These are phyloP conservation scores for Boletus sp. DNA, from an alignment of 768 basidiomycete genomes.

Conservation along the genomic window DNA sequence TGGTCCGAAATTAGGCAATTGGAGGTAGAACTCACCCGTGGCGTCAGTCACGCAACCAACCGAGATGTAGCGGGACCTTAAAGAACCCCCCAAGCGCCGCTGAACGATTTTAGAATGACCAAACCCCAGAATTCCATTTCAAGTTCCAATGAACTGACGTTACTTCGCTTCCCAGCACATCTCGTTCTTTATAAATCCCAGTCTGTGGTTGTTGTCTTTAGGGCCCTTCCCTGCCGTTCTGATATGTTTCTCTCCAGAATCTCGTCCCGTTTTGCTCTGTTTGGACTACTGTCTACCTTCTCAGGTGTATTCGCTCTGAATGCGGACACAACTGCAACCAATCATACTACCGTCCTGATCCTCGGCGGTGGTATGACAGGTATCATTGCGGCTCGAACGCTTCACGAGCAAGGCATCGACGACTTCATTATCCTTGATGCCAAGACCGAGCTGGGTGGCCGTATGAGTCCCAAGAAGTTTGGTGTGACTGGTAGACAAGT, in stretches of 20 bases:
- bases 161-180: neutral
- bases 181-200: neutral
- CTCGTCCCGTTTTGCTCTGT: neutral
- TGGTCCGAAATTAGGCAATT: neutral
- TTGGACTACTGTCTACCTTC: constrained; percentile 2
- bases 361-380: constrained; percentile 67
- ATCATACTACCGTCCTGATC: constrained; percentile 44
- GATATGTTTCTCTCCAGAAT: constrained; percentile 13
- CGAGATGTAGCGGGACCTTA: no score
- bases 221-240: neutral
- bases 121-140: neutral
- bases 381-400: constrained; percentile 58
- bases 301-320: constrained; percentile 5
- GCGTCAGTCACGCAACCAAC: neutral
- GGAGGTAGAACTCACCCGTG: neutral
- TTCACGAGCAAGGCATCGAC: constrained; percentile 49
- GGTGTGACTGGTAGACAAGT: constrained; percentile 36
- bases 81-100: neutral
- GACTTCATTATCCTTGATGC: constrained; percentile 63
- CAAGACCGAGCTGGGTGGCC: constrained; percentile 57
- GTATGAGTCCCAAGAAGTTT: constrained; percentile 49
- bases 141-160: neutral
- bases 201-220: neutral
- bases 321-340: constrained; percentile 1
- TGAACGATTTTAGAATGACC: neutral